Evolutionary conservation across 78 protist genomes (phyloP).

Genomic region (Paratrimastix pyriformis): DNA sequence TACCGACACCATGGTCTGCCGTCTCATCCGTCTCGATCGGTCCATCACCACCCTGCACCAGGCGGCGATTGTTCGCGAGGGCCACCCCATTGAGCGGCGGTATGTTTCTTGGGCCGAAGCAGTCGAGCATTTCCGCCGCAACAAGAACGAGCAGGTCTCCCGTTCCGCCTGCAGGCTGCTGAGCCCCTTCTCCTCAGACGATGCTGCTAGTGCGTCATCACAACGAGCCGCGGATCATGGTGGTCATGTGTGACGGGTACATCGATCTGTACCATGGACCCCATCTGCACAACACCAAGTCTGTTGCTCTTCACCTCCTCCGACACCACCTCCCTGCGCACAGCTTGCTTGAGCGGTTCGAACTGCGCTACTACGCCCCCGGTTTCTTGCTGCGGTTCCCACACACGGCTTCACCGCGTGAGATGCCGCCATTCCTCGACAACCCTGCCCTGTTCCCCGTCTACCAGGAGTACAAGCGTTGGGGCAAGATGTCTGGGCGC

Average conservation of each 20-base stretch:
- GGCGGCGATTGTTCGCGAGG: not conserved
- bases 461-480: not conserved
- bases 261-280: constrained; percentile 8
- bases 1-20: not conserved
- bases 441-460: not conserved
- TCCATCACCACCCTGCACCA: too few relatives aligned
- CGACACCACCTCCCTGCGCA: not conserved
- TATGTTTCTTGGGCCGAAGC: constrained; percentile 3
- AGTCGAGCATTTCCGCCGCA: not conserved
- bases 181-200: too few relatives aligned
- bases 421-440: constrained; percentile 15
- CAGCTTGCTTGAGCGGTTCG: not conserved
- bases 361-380: not conserved
- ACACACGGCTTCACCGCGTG: not conserved
- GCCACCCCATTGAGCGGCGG: not conserved
- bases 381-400: constrained; percentile 28
- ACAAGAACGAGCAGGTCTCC: constrained; percentile 1
- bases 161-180: too few relatives aligned
- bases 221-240: constrained; percentile 10
- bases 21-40: too few relatives aligned
- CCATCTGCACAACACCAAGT: not conserved
- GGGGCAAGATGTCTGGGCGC: too few relatives aligned
- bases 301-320: not conserved
- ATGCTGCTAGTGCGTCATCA: not conserved
- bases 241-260: constrained; percentile 14